phyloP scores from a whole-genome alignment of 139 green algal genomes.

The Closterium sp. region DNA sequence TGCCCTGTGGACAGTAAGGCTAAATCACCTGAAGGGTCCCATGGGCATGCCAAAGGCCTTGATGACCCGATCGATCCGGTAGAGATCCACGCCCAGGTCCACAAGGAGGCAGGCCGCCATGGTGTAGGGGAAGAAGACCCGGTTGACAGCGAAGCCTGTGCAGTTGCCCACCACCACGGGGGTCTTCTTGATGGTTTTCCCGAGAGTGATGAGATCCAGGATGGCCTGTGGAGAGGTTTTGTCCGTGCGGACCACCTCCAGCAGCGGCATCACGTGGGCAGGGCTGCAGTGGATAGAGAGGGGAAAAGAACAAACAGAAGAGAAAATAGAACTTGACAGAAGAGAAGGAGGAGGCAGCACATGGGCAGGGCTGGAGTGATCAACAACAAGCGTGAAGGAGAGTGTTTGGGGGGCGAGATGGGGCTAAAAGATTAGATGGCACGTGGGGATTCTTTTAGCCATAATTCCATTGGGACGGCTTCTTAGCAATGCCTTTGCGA shows the following conservation, averaged over 20 bases:
- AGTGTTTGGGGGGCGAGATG: too few relatives aligned
- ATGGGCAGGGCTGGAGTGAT: too few relatives aligned
- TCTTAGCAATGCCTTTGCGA: too few relatives aligned
- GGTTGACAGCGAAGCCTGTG: conserved; percentile 87
- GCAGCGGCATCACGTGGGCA: conserved; percentile 97
- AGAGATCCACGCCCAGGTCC: conserved; percentile 86
- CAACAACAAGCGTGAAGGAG: too few relatives aligned
- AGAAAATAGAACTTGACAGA: too few relatives aligned
- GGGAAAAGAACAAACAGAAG: too few relatives aligned
- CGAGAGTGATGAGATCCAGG: conserved; percentile 85
- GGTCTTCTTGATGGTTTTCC: conserved; percentile 91
- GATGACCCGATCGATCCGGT: conserved; percentile 79
- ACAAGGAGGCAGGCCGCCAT: conserved; percentile 86
- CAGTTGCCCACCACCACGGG: conserved; percentile 98
- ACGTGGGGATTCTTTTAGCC: too few relatives aligned
- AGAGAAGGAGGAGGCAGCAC: too few relatives aligned
- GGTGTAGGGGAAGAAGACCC: conserved; percentile 99
- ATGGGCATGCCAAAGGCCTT: conserved; percentile 97
- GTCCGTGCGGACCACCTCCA: conserved; percentile 94
- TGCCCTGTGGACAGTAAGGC: neutral
- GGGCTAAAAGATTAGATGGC: too few relatives aligned
- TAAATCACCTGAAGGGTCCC: conserved; percentile 80
- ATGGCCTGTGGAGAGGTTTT: conserved; percentile 84
- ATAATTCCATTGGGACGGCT: too few relatives aligned
- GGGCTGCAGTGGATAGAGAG: conserved; percentile 64